Evolutionary conservation across 805 yeast species (phyloP).

Genomic region (Candida piceae): DNA sequence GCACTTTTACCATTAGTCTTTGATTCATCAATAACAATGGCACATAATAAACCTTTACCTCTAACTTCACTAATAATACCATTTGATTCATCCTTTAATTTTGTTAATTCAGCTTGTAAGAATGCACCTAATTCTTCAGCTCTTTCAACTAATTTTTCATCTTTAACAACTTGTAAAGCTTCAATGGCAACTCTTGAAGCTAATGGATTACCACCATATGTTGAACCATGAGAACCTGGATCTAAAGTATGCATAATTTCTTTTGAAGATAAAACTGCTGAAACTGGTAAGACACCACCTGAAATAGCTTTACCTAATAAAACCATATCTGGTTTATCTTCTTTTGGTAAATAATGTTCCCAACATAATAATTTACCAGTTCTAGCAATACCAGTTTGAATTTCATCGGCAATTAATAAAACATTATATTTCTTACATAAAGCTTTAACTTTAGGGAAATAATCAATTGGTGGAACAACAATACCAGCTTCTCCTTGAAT

Average conservation of each 20-base stretch:
- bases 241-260: conserved; percentile 86
- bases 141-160: conserved; percentile 80
- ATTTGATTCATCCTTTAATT: conserved; percentile 46
- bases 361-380: conserved; percentile 91
- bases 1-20: conserved; percentile 88
- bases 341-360: conserved; percentile 63
- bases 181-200: conserved; percentile 92
- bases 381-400: conserved; percentile 96
- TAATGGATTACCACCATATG: conserved; percentile 96
- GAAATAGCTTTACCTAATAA: conserved; percentile 91
- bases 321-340: conserved; percentile 83
- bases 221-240: conserved; percentile 97
- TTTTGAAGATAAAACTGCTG: conserved; percentile 84
- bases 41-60: conserved; percentile 84
- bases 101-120: conserved; percentile 54
- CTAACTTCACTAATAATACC: conserved; percentile 60
- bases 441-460: conserved; percentile 64
- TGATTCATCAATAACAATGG: conserved; percentile 82
- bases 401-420: conserved; percentile 90
- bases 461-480: conserved; percentile 84
- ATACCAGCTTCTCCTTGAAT: conserved; percentile 99
- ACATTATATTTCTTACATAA: conserved; percentile 82
- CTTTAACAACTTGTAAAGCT: conserved; percentile 83
- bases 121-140: conserved; percentile 66
- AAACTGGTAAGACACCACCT: conserved; percentile 91